A percentile compares a stretch with the other conserved stretches of the same genome.
Evolutionary conservation across 305 asterid species (phyloP).

Genomic region (Fraxinus paxiana): DNA sequence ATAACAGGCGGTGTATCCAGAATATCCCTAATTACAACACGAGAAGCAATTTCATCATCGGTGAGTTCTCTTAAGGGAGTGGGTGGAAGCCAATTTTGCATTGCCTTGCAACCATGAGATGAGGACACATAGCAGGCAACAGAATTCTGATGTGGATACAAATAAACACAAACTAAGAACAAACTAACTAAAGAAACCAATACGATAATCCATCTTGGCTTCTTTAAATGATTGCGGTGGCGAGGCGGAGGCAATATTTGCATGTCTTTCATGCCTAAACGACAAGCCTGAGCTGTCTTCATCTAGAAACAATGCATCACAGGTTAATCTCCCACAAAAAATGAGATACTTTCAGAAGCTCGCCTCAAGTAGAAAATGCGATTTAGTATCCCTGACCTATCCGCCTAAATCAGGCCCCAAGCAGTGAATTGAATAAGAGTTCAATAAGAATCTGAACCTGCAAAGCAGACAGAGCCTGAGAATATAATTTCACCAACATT

Average conservation of each 20-base stretch:
- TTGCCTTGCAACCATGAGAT: conserved; percentile 49
- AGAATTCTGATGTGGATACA: conserved; percentile 60
- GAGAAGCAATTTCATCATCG: conserved; percentile 60
- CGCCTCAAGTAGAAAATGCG: conserved; percentile 22
- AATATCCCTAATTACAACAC: conserved; percentile 55
- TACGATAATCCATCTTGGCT: conserved; percentile 64
- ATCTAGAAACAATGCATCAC: conserved; percentile 54
- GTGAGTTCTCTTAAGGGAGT: conserved; percentile 58
- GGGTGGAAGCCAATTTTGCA: conserved; percentile 60
- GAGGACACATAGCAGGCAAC: conserved; percentile 59
- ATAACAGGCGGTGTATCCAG: conserved; percentile 34
- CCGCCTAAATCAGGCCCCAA: conserved; percentile 26
- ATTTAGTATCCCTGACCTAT: conserved; percentile 24
- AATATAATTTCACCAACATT: conserved; percentile 8
- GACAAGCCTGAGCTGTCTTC: conserved; percentile 60
- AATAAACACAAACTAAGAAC: conserved; percentile 58
- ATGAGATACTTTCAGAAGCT: conserved; percentile 21
- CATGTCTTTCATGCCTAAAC: conserved; percentile 55
- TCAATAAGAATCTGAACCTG: conserved; percentile 36
- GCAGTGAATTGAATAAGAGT: conserved; percentile 21
- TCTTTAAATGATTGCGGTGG: conserved; percentile 54
- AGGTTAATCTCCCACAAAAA: conserved; percentile 31
- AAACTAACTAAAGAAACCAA: conserved; percentile 57
- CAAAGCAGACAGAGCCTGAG: conserved; percentile 20
- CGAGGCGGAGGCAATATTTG: conserved; percentile 55